phyloP scores from a whole-genome alignment of 768 basidiomycete genomes.

The Lactifluus volemus region DNA sequence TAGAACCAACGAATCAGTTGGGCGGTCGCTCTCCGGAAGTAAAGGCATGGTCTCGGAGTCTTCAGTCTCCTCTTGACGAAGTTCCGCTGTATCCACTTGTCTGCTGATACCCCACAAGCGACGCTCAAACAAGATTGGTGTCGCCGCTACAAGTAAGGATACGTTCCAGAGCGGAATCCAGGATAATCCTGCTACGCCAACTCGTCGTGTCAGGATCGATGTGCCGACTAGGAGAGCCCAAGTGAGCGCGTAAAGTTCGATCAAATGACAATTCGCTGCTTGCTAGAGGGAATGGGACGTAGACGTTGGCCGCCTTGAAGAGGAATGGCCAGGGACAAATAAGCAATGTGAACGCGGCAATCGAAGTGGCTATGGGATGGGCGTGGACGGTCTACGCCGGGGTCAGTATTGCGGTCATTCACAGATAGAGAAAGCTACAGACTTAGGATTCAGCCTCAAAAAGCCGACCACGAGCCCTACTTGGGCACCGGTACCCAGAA shows the following conservation, averaged over 20 bases:
- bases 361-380: slow-evolving; percentile 41
- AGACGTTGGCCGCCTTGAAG: slow-evolving; percentile 27
- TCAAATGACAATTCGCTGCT: slow-evolving; percentile 43
- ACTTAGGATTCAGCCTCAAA: slow-evolving; percentile 58
- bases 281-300: slow-evolving; percentile 29
- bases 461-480: slow-evolving; percentile 40
- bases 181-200: slow-evolving; percentile 46
- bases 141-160: slow-evolving; percentile 34
- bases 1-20: neutral
- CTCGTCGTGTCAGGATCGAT: slow-evolving; percentile 35
- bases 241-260: slow-evolving; percentile 48
- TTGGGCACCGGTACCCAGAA: slow-evolving; percentile 38
- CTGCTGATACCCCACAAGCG: slow-evolving; percentile 19
- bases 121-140: slow-evolving; percentile 32
- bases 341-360: slow-evolving; percentile 42
- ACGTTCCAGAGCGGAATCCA: slow-evolving; percentile 49
- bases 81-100: slow-evolving; percentile 12
- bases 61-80: slow-evolving; percentile 5
- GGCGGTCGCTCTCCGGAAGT: slow-evolving; percentile 2
- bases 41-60: slow-evolving; percentile 14
- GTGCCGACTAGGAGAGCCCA: slow-evolving; percentile 49
- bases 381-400: slow-evolving; percentile 51
- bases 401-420: neutral
- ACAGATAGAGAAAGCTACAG: slow-evolving; percentile 23
- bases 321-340: slow-evolving; percentile 39